phyloP scores from a whole-genome alignment of 2,329 filamentous ascomycete genomes.

The Fusarium anthophilum region DNA sequence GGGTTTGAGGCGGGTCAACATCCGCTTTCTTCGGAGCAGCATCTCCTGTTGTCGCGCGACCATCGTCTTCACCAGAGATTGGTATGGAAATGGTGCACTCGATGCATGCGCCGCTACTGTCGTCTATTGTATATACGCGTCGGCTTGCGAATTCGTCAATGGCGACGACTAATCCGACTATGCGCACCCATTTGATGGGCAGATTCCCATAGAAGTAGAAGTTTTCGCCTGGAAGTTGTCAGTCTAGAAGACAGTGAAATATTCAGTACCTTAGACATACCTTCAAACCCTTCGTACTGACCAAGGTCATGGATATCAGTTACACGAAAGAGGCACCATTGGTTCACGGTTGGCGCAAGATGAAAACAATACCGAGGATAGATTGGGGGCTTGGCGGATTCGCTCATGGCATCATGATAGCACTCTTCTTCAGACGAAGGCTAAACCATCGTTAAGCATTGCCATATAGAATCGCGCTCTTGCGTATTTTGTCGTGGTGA shows the following conservation, averaged over 20 bases:
- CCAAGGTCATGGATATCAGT: conserved; percentile 60
- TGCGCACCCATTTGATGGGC: conserved; percentile 78
- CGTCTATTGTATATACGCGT: conserved; percentile 68
- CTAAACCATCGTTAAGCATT: conserved; percentile 19
- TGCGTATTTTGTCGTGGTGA: background rate
- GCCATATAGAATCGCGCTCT: background rate
- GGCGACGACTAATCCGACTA: conserved; percentile 75
- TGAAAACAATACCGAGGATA: conserved; percentile 73
- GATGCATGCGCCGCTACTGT: conserved; percentile 69
- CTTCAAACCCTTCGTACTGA: conserved; percentile 61
- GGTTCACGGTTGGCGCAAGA: conserved; percentile 67
- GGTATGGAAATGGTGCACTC: conserved; percentile 49
- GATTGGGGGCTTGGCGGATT: conserved; percentile 48
- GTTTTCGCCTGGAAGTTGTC: conserved; percentile 54
- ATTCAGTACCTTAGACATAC: conserved; percentile 46
- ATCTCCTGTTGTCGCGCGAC: background rate
- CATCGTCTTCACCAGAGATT: background rate
- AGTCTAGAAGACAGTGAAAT: background rate
- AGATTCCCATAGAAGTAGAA: conserved; percentile 77
- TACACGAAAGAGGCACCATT: conserved; percentile 66
- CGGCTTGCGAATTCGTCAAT: conserved; percentile 60
- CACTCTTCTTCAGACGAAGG: background rate
- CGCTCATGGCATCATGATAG: conserved; percentile 61
- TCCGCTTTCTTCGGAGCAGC: conserved; percentile 3
- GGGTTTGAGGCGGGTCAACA: background rate